A percentile compares a stretch with the other conserved stretches of the same genome.
phyloP scores from a whole-genome alignment of 2,329 filamentous ascomycete genomes.

The Pyrenochaeta sp. region DNA sequence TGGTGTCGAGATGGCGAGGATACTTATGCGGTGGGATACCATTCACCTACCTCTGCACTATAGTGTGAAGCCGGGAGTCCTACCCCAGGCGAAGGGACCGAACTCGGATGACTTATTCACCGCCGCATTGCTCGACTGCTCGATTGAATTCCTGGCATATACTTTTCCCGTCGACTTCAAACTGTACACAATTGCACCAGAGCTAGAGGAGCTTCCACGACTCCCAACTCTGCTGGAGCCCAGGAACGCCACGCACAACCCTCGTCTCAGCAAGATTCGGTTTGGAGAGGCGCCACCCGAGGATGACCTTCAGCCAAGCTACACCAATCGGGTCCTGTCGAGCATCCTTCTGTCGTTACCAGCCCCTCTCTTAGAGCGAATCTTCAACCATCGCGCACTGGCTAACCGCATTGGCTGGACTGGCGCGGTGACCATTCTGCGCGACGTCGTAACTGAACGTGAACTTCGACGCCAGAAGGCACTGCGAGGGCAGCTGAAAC shows the following conservation, averaged over 20 bases:
- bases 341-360: constrained; percentile 74
- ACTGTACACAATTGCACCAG: constrained; percentile 60
- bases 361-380: constrained; percentile 68
- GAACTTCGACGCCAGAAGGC: constrained; percentile 49
- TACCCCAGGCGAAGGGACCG: constrained; percentile 15
- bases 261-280: constrained; percentile 69
- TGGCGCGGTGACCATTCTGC: constrained; percentile 51
- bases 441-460: constrained; percentile 53
- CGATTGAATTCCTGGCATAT: constrained; percentile 66
- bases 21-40: constrained; percentile 68
- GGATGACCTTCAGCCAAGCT: constrained; percentile 49
- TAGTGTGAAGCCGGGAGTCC: constrained; percentile 50
- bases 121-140: constrained; percentile 61
- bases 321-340: constrained; percentile 63
- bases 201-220: constrained; percentile 57
- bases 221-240: constrained; percentile 51
- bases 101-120: constrained; percentile 62
- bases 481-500: constrained; percentile 34
- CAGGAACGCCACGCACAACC: constrained; percentile 52
- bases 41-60: constrained; percentile 69
- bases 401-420: constrained; percentile 53
- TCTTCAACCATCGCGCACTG: constrained; percentile 68
- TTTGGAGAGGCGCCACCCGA: constrained; percentile 71
- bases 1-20: constrained; percentile 66
- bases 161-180: constrained; percentile 68